A percentile compares a stretch with the other conserved stretches of the same genome.
These are phyloP conservation scores for Paecilomyces sp. DNA, from an alignment of 2,329 filamentous ascomycete genomes.

Conservation along the genomic window DNA sequence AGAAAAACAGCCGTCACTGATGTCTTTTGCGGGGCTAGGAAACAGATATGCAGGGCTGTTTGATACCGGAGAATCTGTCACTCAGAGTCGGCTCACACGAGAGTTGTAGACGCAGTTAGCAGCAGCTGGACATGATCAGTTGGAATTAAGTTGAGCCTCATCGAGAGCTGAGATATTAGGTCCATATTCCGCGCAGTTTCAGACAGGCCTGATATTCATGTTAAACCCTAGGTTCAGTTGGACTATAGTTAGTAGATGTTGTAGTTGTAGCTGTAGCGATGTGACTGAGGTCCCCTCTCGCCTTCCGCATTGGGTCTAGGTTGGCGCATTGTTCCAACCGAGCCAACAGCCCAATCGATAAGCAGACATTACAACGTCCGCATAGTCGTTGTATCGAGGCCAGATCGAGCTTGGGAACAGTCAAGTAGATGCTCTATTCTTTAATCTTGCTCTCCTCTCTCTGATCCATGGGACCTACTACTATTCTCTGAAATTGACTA, in stretches of 20 bases:
- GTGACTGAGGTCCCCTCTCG: too few relatives aligned
- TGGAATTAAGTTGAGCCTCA: too few relatives aligned
- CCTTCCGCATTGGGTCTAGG: too few relatives aligned
- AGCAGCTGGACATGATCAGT: too few relatives aligned
- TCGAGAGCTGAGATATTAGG: too few relatives aligned
- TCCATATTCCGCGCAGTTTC: too few relatives aligned
- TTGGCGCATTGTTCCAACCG: background rate
- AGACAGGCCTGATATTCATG: too few relatives aligned
- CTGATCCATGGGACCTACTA: background rate
- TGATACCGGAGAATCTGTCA: background rate
- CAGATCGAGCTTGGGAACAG: background rate
- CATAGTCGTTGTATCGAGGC: background rate
- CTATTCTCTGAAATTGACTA: too few relatives aligned
- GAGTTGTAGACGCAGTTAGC: background rate
- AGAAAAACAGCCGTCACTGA: slow-evolving; percentile 18
- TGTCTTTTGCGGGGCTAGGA: slow-evolving; percentile 33
- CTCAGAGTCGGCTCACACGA: background rate
- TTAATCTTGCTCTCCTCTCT: background rate
- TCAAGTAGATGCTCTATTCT: background rate
- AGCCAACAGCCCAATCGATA: background rate
- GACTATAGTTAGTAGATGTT: too few relatives aligned
- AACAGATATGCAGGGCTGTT: slow-evolving; percentile 30
- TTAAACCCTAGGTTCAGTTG: too few relatives aligned
- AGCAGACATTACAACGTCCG: background rate
- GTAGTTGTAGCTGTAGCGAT: too few relatives aligned